A percentile compares a stretch with the other conserved stretches of the same genome.
These are phyloP conservation scores for Trametes punicea DNA, from an alignment of 768 basidiomycete species.

Conservation along the genomic window DNA sequence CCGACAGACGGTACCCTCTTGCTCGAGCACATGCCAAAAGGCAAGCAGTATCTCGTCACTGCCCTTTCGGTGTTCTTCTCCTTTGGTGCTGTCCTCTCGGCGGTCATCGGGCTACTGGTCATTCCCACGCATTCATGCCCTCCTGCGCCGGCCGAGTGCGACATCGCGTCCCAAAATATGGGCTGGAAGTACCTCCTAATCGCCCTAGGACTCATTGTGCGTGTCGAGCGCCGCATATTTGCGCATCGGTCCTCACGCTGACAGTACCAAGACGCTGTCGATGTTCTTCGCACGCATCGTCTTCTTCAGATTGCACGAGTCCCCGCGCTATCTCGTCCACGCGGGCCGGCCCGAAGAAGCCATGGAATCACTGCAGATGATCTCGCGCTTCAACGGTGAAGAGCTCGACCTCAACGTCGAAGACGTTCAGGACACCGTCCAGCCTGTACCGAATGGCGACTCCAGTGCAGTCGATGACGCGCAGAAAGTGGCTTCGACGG, in stretches of 20 bases:
- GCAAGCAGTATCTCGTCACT: slow-evolving; percentile 90
- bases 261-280: slow-evolving; percentile 58
- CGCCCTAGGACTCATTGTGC: slow-evolving; percentile 75
- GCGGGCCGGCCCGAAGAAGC: slow-evolving; percentile 85
- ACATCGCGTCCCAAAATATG: slow-evolving; percentile 63
- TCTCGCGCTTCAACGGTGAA: slow-evolving; percentile 83
- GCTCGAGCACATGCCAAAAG: slow-evolving; percentile 88
- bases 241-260: slow-evolving; percentile 6
- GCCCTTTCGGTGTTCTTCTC: slow-evolving; percentile 96
- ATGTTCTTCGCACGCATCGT: slow-evolving; percentile 88
- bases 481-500: neutral
- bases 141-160: slow-evolving; percentile 48
- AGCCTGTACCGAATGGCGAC: slow-evolving; percentile 6
- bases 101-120: slow-evolving; percentile 72
- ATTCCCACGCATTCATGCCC: slow-evolving; percentile 75
- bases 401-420: slow-evolving; percentile 60
- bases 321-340: slow-evolving; percentile 89
- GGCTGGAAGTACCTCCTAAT: slow-evolving; percentile 90
- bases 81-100: slow-evolving; percentile 83
- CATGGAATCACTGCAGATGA: slow-evolving; percentile 74
- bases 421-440: slow-evolving; percentile 58
- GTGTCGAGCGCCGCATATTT: slow-evolving; percentile 32
- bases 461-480: neutral
- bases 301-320: slow-evolving; percentile 92
- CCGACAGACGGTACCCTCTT: slow-evolving; percentile 94